These are phyloP conservation scores for Malus hybrid DNA, from an alignment of 331 rosid genomes.

Conservation along the genomic window DNA sequence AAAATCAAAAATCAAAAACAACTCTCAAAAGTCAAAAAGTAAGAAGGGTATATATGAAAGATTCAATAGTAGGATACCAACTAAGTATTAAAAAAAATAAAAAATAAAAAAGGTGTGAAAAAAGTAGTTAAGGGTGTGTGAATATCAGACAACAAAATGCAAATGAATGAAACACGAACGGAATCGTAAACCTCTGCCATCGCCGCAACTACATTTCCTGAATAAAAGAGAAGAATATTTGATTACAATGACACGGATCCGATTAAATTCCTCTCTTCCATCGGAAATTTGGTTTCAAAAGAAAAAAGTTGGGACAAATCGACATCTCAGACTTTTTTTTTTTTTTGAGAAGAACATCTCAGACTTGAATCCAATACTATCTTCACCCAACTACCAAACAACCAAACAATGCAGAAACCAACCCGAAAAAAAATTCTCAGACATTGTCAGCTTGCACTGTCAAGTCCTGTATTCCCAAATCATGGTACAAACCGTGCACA, in stretches of 20 bases:
- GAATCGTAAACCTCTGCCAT: neutral
- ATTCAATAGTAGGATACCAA: too few relatives aligned
- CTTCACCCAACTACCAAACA: neutral
- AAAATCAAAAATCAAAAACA: too few relatives aligned
- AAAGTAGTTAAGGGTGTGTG: too few relatives aligned
- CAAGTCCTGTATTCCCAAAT: slow-evolving; percentile 80
- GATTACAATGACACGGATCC: neutral
- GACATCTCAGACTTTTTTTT: neutral
- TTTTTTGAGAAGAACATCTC: too few relatives aligned
- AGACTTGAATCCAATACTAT: neutral
- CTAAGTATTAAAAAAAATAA: too few relatives aligned
- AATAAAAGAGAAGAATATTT: neutral
- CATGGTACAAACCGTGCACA: slow-evolving; percentile 84
- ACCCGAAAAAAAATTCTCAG: slow-evolving; percentile 17
- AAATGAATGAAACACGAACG: neutral
- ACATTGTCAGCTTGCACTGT: slow-evolving; percentile 65
- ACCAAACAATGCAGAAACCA: neutral
- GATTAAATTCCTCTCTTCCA: neutral
- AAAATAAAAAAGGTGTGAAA: too few relatives aligned
- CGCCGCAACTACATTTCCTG: neutral
- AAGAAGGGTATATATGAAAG: too few relatives aligned
- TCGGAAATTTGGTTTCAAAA: neutral
- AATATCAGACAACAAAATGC: neutral
- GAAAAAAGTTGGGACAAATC: neutral
- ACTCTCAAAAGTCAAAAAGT: too few relatives aligned